Percentiles rank a stretch among this genome's conserved stretches.
Conservation (phyloP, 306 rosid genomes). For the Cucumis cinereus region DNA sequence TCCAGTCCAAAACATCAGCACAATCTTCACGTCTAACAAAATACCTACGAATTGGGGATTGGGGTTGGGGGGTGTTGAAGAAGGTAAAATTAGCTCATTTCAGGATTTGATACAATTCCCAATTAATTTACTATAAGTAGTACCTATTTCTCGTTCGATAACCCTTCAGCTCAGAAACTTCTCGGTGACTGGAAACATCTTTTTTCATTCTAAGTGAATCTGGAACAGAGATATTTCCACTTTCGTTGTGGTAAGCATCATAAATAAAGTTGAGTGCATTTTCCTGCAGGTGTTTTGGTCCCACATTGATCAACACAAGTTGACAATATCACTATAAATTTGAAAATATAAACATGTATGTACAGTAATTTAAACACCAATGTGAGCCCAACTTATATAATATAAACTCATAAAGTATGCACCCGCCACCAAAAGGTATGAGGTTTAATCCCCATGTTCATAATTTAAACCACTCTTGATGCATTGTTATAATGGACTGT, state of each 20-base stretch:
- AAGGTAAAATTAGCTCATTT: background rate
- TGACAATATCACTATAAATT: background rate
- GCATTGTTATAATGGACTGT: background rate
- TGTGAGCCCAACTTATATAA: too few species aligned
- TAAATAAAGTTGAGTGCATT: constrained; percentile 49
- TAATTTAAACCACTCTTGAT: background rate
- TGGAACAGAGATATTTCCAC: constrained; percentile 45
- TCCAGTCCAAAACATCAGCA: constrained; percentile 59
- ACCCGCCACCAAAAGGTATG: too few species aligned
- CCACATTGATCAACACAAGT: constrained; percentile 9
- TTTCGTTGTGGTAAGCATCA: constrained; percentile 37
- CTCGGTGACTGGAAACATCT: constrained; percentile 35
- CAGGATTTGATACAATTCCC: background rate
- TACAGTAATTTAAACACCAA: background rate
- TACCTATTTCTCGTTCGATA: constrained; percentile 64
- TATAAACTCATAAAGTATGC: too few species aligned
- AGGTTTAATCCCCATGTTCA: too few species aligned
- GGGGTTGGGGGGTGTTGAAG: background rate
- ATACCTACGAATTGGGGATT: constrained; percentile 31
- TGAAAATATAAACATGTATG: background rate
- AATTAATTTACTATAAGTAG: background rate
- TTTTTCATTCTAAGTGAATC: constrained; percentile 42
- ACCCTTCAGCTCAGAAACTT: constrained; percentile 40
- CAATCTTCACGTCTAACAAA: constrained; percentile 64
- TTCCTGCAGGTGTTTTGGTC: constrained; percentile 39